Evolutionary conservation across 305 asterid species (phyloP).

Genomic region (Euphrasia arctica): DNA sequence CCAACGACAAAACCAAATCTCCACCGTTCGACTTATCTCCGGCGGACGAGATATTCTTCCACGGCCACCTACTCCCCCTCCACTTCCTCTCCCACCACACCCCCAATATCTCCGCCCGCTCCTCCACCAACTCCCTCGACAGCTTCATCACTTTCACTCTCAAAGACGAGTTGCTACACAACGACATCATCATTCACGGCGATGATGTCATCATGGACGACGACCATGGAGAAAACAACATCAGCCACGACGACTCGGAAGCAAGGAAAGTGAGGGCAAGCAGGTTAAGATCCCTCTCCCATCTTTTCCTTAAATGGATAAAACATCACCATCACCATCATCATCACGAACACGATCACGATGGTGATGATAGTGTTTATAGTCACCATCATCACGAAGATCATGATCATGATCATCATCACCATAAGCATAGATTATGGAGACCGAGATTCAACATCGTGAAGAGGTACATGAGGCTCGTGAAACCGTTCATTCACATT

Average conservation of each 20-base stretch:
- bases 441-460: constrained; percentile 48
- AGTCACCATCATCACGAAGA: neutral
- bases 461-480: constrained; percentile 59
- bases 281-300: constrained; percentile 61
- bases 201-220: neutral
- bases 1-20: neutral
- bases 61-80: constrained; percentile 90
- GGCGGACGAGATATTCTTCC: constrained; percentile 88
- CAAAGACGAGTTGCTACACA: constrained; percentile 29
- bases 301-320: constrained; percentile 46
- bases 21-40: constrained; percentile 57
- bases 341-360: no score
- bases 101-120: constrained; percentile 48
- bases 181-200: neutral
- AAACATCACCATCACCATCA: constrained; percentile 18
- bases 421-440: constrained; percentile 31
- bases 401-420: constrained; percentile 13
- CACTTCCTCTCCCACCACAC: constrained; percentile 59
- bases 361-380: neutral
- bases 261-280: constrained; percentile 24
- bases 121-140: constrained; percentile 67
- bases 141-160: constrained; percentile 56
- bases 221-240: constrained; percentile 5
- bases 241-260: constrained; percentile 18
- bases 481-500: constrained; percentile 55